These are phyloP conservation scores for Cladosporium sphaerospermum DNA, from an alignment of 2,329 filamentous ascomycete genomes.

Conservation along the genomic window DNA sequence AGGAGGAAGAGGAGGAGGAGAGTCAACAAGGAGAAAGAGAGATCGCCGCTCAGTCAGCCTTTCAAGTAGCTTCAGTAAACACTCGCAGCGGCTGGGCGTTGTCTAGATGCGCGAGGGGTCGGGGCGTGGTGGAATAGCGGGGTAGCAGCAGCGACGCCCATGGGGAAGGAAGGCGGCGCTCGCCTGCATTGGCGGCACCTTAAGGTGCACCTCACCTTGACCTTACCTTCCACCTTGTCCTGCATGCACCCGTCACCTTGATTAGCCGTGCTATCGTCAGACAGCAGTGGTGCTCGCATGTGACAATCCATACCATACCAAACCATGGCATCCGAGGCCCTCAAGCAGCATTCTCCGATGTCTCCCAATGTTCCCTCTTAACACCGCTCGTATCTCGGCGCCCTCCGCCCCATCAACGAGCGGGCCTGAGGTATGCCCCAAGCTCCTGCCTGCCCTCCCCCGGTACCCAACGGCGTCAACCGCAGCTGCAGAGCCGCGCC, in stretches of 20 bases:
- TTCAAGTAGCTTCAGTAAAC: constrained; percentile 1
- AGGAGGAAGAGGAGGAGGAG: neutral
- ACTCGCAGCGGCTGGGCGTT: neutral
- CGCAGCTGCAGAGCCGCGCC: constrained; percentile 5
- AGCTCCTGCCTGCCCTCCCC: neutral
- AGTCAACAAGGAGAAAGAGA: neutral
- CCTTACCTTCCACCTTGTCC: neutral
- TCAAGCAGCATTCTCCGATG: no score
- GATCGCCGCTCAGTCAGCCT: neutral
- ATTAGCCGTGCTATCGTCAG: no score
- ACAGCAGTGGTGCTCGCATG: neutral
- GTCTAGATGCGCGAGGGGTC: neutral
- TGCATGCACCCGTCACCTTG: no score
- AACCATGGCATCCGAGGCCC: neutral
- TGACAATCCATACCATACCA: neutral
- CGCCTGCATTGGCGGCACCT: neutral
- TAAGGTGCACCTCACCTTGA: neutral
- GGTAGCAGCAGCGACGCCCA: neutral
- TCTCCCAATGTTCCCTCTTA: no score
- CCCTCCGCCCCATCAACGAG: neutral
- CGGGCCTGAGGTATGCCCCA: neutral
- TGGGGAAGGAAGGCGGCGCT: neutral
- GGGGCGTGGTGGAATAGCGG: neutral
- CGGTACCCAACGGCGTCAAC: neutral
- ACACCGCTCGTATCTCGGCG: neutral